Conservation (phyloP, 2,329 filamentous ascomycete species). For the Talaromyces funiculosus region DNA sequence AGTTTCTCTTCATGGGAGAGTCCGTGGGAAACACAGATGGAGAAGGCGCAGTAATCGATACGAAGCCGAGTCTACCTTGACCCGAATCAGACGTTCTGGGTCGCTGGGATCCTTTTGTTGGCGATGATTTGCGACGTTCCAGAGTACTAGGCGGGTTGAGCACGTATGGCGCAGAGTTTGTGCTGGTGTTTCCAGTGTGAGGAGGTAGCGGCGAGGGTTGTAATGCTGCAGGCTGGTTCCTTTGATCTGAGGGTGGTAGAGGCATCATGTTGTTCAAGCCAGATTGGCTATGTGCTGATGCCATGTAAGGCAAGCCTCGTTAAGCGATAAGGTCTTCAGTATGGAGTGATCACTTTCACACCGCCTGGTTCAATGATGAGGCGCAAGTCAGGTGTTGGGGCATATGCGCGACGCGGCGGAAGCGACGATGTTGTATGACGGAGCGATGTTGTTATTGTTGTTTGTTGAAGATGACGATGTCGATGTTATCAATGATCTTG, state of each 20-base stretch:
- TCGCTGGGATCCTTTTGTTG: constrained; percentile 57
- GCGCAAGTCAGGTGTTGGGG: background rate
- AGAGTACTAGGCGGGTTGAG: constrained; percentile 55
- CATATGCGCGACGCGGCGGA: background rate
- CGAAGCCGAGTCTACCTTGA: constrained; percentile 55
- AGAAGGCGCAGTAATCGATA: constrained; percentile 53
- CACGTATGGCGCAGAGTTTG: constrained; percentile 55
- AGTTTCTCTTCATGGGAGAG: constrained; percentile 43
- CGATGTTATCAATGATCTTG: background rate
- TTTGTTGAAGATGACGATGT: too few relatives aligned
- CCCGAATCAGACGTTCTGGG: constrained; percentile 52
- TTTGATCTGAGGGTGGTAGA: constrained; percentile 15
- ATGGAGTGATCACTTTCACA: background rate
- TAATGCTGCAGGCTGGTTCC: constrained; percentile 33
- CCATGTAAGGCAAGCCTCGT: constrained; percentile 27
- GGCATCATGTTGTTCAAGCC: constrained; percentile 45
- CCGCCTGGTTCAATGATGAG: background rate
- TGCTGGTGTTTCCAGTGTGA: constrained; percentile 35
- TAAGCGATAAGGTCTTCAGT: background rate
- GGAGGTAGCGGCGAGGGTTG: constrained; percentile 51
- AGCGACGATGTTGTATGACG: background rate
- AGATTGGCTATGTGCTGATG: constrained; percentile 39
- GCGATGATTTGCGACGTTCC: constrained; percentile 55
- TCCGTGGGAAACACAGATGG: constrained; percentile 43
- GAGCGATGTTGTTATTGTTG: background rate